These are phyloP conservation scores for Trametes cingulata DNA, from an alignment of 768 basidiomycete genomes.

Conservation along the genomic window DNA sequence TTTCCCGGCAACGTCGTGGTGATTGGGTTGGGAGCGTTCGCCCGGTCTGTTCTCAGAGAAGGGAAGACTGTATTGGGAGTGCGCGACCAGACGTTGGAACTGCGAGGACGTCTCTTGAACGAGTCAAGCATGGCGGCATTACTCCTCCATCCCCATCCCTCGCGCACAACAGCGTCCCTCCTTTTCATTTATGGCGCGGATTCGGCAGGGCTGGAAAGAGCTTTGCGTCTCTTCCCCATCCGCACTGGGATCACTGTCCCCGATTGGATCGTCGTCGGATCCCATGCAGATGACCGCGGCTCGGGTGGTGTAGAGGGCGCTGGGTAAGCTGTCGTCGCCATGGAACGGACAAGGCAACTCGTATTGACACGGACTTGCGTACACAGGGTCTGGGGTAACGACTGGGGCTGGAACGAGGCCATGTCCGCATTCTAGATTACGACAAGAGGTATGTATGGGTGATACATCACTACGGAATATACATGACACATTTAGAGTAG, in stretches of 20 bases:
- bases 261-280: constrained; percentile 73
- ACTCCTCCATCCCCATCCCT: constrained; percentile 69
- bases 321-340: constrained; percentile 51
- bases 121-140: constrained; percentile 44
- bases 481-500: constrained; percentile 36
- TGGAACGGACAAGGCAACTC: neutral
- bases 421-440: constrained; percentile 41
- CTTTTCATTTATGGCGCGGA: constrained; percentile 67
- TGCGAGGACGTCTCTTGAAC: constrained; percentile 22
- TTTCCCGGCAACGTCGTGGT: constrained; percentile 56
- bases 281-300: constrained; percentile 54
- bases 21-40: constrained; percentile 38
- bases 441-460: constrained; percentile 35
- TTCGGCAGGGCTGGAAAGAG: constrained; percentile 61
- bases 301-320: constrained; percentile 76
- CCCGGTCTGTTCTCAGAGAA: constrained; percentile 16
- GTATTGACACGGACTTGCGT: constrained; percentile 14
- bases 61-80: constrained; percentile 23
- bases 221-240: constrained; percentile 74
- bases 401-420: constrained; percentile 37
- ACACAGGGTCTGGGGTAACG: constrained; percentile 35
- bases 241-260: constrained; percentile 78
- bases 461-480: constrained; percentile 40
- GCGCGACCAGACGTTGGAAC: constrained; percentile 1
- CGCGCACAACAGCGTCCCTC: constrained; percentile 32